Percentiles rank a stretch among this genome's conserved stretches.
Conservation (phyloP, 208 protist species). For the Trypanosoma congolense region DNA sequence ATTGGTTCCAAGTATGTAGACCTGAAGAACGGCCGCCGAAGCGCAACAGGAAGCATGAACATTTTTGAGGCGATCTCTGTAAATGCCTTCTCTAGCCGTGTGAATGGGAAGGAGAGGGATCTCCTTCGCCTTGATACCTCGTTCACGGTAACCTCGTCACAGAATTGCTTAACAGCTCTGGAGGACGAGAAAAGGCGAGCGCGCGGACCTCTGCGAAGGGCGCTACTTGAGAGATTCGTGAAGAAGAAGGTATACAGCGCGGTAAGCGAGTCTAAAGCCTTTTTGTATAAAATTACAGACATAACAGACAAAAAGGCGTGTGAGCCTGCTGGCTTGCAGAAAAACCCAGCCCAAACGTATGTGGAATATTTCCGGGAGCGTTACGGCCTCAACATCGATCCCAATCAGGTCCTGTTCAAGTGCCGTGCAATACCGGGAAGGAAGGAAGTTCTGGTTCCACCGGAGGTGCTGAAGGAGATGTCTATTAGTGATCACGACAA, state of each 20-base stretch:
- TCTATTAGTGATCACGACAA: conserved; percentile 24
- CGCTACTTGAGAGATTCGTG: conserved; percentile 3
- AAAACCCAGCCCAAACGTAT: conserved; percentile 20
- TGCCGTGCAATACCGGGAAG: neutral
- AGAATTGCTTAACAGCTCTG: conserved; percentile 4
- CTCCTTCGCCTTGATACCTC: conserved; percentile 6
- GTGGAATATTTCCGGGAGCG: conserved; percentile 10
- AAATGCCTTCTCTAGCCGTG: conserved; percentile 4
- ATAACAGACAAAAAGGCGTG: conserved; percentile 7
- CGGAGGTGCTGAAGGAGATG: conserved; percentile 39
- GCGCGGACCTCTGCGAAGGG: neutral
- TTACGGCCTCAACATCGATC: conserved; percentile 4
- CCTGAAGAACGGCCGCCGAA: neutral
- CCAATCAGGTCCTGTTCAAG: conserved; percentile 7
- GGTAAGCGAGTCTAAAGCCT: neutral
- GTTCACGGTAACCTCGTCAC: conserved; percentile 4
- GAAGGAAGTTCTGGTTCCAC: conserved; percentile 19
- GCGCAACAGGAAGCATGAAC: neutral
- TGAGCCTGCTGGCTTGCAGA: conserved; percentile 2
- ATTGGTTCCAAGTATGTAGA: conserved; percentile 8
- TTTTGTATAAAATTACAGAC: conserved; percentile 3
- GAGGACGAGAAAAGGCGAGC: conserved; percentile 8
- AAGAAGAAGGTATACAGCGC: conserved; percentile 16
- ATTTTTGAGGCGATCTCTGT: conserved; percentile 7
- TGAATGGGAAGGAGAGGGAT: conserved; percentile 4